Evolutionary conservation across 1,284 basidiomycete genomes (phyloP), one percentile per base, ranked within the genome.

Genomic region (Moesziomyces sp.): DNA sequence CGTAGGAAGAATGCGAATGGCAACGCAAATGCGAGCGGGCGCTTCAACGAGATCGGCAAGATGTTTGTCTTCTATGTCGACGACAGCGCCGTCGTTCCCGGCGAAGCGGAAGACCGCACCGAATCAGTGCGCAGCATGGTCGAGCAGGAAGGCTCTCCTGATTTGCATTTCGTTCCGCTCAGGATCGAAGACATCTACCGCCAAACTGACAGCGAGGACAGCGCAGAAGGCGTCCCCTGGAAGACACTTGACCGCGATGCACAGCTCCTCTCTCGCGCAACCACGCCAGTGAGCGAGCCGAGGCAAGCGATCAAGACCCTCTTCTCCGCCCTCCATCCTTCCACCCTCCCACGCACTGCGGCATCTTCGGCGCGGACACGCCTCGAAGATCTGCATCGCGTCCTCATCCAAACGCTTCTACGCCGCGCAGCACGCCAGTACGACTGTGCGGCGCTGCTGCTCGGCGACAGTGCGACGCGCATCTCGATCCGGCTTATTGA

Each of bases 61-160:
- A 61, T 83, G 45, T 67, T 70, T 42, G 79, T 77, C n/a, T 44
- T 83, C 30, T 79, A 73, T 42, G 61, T 83, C 23, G 79, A 80
- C 43, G 76, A 76, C 45, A 62, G 65, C 14, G 59, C 63, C 5
- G 30, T 77, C 19, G 46, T 71, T 10, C 56, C 63, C 2, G 52
- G 52, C 2, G 21, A 51, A 3, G 60, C 56, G 0, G 48, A 53
- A 7, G 67, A 74, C 21, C 49, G 56, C 19, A 77, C 71, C 26
- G 64, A 64, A 18, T 55, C 45, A 13, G 63, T 58, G 9, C 43
- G 74, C 21, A 56, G 18, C 19, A 67, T 78, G 47, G 67, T 78
- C 11, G 56, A 77, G 38, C 53, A 54, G 3, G 74, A 72, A 48
- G 54, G 46, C 3, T 76, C 70, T 26, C 38, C 56, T 2, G 74